Conservation (phyloP, 2,329 filamentous ascomycete genomes). For the Sarocladium strictum region DNA sequence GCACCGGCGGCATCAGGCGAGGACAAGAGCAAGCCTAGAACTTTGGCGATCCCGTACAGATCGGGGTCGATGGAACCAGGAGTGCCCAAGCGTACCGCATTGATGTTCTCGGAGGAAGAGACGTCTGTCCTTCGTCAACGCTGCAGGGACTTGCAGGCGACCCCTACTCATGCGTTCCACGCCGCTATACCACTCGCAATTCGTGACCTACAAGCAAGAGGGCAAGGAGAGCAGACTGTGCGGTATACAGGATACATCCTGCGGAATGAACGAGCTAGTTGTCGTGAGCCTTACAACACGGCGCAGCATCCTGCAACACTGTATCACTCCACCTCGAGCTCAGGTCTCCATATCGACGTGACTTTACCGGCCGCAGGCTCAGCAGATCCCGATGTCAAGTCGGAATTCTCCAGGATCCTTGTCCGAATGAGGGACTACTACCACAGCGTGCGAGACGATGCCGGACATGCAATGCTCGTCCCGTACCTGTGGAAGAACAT, state of each 20-base stretch:
- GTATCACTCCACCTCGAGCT: not conserved
- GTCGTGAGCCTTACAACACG: not conserved
- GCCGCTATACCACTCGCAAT: not conserved
- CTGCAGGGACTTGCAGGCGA: not conserved
- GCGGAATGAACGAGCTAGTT: not conserved
- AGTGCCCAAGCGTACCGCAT: not conserved
- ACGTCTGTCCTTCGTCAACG: not conserved
- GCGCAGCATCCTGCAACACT: not conserved
- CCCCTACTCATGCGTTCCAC: not conserved
- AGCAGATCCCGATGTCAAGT: no score
- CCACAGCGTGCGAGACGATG: not conserved
- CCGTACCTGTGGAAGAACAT: not conserved
- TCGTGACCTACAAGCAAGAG: not conserved
- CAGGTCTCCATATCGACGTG: not conserved
- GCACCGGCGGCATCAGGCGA: not conserved
- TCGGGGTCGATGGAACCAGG: not conserved
- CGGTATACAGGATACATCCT: not conserved
- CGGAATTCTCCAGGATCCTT: not conserved
- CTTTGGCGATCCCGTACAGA: not conserved
- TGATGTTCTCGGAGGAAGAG: not conserved
- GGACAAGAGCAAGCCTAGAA: not conserved
- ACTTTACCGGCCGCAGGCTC: not conserved
- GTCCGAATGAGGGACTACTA: not conserved
- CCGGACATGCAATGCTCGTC: not conserved
- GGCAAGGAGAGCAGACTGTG: not conserved